Evolutionary conservation across 228 moss, liverwort and hornwort genomes (phyloP), one percentile per base, ranked within the genome.

Genomic region (Sphagnum magellanicum): DNA sequence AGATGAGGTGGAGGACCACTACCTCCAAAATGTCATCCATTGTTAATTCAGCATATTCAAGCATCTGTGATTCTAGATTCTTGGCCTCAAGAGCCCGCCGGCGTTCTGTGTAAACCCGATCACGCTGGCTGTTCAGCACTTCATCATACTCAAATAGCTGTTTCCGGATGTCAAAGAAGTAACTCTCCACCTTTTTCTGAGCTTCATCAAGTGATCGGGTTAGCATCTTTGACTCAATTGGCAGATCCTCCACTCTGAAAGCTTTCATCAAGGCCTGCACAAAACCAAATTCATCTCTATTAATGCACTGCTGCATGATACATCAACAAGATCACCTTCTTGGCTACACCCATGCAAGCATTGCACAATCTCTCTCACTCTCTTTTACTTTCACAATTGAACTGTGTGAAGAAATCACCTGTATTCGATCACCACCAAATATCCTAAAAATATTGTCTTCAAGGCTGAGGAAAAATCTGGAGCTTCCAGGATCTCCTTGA

Each of bases 121-220:
- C 97, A 63, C 97, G 85, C 71, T 98, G 97, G 67, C 97, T 98
- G 68, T 98, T 98, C 49, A 98, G 66, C 55, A 98, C 97, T 85
- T 98, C 97, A 57, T 98, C 97, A 61, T 93, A 98, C 70, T 98
- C 93, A 72, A 98, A 98, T 59, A 98, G 88, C 83, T 98, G 97
- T 74, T 98, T 98, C 47, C 97, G 86, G 32, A 98, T 98, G 65
- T 98, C 97, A 72, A 98, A 98, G 78, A 98, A 98, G 73, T 98
- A 98, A 76, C 72, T 88, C 75, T 98, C 97, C 57, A 98, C 97
- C 79, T 98, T 98, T 74, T 85, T 91, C 70, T 98, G 97, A 49
- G 97, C 97, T 86, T 98, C 97, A 81, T 98, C 97, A 49, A 98
- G 75, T 63, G 93, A 88, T 70, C 87, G 91, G 4, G 97, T 98